Percentiles rank a stretch among this genome's conserved stretches.
Evolutionary conservation across 176 grass and related monocot genomes (phyloP).

Genomic region (Typha latifolia): DNA sequence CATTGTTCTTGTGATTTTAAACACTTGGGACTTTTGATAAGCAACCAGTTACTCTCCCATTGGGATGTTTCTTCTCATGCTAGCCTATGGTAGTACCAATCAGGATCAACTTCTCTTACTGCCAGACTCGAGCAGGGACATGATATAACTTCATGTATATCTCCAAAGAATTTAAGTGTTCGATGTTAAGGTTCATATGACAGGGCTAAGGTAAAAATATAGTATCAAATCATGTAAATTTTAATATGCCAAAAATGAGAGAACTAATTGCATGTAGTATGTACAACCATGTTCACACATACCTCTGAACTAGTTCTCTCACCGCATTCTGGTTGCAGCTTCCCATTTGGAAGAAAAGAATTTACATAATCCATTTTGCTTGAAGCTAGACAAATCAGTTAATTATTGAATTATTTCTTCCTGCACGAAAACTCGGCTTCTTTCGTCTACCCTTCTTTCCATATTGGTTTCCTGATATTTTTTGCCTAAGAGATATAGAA

Average conservation of each 20-base stretch:
- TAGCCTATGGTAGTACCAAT: neutral
- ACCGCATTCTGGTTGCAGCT: neutral
- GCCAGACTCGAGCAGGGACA: neutral
- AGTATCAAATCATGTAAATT: neutral
- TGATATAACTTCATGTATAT: neutral
- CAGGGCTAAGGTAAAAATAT: neutral
- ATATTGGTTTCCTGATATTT: constrained; percentile 13
- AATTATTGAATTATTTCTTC: neutral
- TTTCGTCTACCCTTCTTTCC: constrained; percentile 10
- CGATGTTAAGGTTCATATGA: no score
- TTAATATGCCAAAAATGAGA: neutral
- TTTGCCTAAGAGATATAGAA: constrained; percentile 20
- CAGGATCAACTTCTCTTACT: neutral
- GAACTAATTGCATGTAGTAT: neutral
- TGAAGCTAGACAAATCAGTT: neutral
- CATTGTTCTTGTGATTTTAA: no score
- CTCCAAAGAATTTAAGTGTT: neutral
- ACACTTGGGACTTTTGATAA: no score
- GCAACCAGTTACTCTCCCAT: no score
- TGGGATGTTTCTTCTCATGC: neutral
- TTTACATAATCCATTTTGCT: neutral
- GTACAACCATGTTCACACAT: neutral
- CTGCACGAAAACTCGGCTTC: neutral
- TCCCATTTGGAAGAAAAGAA: neutral
- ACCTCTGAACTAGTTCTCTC: neutral